Base-by-base conservation (phyloP, 495 filamentous ascomycete species). In the Xylona heveae region DNA sequence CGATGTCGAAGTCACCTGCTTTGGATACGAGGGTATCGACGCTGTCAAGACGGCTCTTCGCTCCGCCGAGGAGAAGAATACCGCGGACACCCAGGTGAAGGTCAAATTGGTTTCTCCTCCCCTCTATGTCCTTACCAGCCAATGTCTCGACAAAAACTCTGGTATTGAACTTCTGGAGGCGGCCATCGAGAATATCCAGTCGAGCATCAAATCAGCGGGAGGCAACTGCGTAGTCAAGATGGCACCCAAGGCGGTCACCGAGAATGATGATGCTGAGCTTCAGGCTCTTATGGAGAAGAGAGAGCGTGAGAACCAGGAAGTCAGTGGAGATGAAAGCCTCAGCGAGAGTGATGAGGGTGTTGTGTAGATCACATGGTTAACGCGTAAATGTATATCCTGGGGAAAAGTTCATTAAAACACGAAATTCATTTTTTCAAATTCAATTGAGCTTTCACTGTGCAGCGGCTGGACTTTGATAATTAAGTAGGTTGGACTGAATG, bases 271-370 rank as follows among this genome's bases (percentile, higher is more conserved):
- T 55, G 88, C 85, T 16, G 82, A 92, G 48, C 59, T 97, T 42
- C 78, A 92, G 53, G 90, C 85, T 28, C 63, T 97, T 37, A 97
- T 97, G 88, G 88, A 95, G 61, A 95, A 94, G 72, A 72, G 82
- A 39, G 88, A 92, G 63, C 74, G 84, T 38, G 88, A 97, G 68
- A 95, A 95, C 58, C 74, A 74, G 51, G 79, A 94, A 53, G 79
- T 97, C 36, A 90, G 80, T 48, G 88, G 88, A 29, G 88, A 97
- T 49, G 90, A 95, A 62, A 80, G 77, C 52, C 64, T 78, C 53
- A 88, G 78, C 43, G 84, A 88, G 54, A 85, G 77, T 42, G 88
- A 94, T 47, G 88, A 93, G 44, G 67, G 61, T 24, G 54, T 38
- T 13, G 36, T 24, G n/a, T n/a, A n/a, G n/a, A n/a, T n/a, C n/a